Base-by-base conservation (phyloP, 1,139 yeast genomes). In the Geotrichum histeridarum region DNA sequence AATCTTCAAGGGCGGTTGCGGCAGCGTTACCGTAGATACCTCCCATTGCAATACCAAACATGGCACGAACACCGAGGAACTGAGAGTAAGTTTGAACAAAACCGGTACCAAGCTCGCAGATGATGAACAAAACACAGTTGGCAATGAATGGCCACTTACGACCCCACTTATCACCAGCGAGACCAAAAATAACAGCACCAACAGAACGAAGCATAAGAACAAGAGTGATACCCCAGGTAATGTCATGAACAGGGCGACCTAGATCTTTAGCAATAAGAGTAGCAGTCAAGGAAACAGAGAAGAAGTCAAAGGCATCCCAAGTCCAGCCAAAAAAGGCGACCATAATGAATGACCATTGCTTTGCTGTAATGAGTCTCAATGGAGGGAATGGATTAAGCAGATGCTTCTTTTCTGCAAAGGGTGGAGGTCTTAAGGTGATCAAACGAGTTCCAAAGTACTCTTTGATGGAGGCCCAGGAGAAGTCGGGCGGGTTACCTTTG, bases 191-290 rank as follows among this genome's bases (percentile, higher is more conserved):
- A 36, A 83, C 67, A 12, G 93, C 90, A 54, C 94, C 94, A n/a
- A 84, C 81, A 3, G 90, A 82, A 62, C 94, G 77, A 60, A 86
- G 73, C 91, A 86, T 84, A 55, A 86, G 77, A 45, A 86, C 94
- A 55, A 86, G 73, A 0, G 94, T 86, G 59, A 86, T 82, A 58
- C 91, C 93, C 91, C 93, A 86, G 4, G 91, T 81, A 59, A 86
- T 75, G 51, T 79, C 78, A 36, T 78, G 76, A 39, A 79, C 79
- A 12, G 74, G 61, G 33, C 73, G 76, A 57, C 73, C 73, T 55
- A 86, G 77, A 38, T 79, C 73, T 35, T 66, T 61, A 4, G 93
- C 88, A 53, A 86, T 75, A 8, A 69, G 71, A 0, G 81, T 61
- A 17, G 83, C 83, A 58, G 83, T 78, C 45, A 84, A 74, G 6